Percentiles rank a stretch among this genome's conserved stretches.
Conservation (phyloP, 495 filamentous ascomycete genomes). For the Aspergillus incahuasiensis region DNA sequence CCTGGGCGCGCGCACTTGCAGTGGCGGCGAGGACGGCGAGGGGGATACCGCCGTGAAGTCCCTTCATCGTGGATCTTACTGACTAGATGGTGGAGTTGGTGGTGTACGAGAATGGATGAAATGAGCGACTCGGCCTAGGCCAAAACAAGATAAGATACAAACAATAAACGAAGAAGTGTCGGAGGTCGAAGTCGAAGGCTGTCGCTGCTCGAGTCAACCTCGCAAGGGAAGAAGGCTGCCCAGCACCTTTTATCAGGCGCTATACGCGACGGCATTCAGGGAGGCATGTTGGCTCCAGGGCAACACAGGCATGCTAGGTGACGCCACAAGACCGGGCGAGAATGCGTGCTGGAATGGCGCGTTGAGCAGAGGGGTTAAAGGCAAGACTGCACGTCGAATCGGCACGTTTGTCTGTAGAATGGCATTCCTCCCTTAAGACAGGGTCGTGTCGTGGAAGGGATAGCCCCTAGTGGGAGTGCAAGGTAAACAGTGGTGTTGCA, state of each 20-base stretch:
- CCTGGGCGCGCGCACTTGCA: slow-evolving; percentile 32
- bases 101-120: slow-evolving; percentile 2
- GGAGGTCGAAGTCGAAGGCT: neutral
- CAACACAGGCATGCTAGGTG: neutral
- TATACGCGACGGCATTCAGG: neutral
- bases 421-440: too few relatives aligned
- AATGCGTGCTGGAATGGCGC: slow-evolving; percentile 19
- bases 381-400: too few relatives aligned
- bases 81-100: slow-evolving; percentile 10
- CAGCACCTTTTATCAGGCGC: slow-evolving; percentile 19
- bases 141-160: slow-evolving; percentile 3
- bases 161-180: neutral
- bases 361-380: too few relatives aligned
- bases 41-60: slow-evolving; percentile 35
- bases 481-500: too few relatives aligned
- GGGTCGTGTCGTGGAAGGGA: too few relatives aligned
- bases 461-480: too few relatives aligned
- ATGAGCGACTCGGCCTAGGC: slow-evolving; percentile 10
- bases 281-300: slow-evolving; percentile 10
- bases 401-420: too few relatives aligned
- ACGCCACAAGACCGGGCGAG: neutral
- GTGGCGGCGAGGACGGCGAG: slow-evolving; percentile 37
- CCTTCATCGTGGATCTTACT: slow-evolving; percentile 33
- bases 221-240: neutral
- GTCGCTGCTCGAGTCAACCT: slow-evolving; percentile 1